Evolutionary conservation across 805 yeast species (phyloP), one percentile per base, ranked within the genome.

Genomic region (Barnettozyma populi): DNA sequence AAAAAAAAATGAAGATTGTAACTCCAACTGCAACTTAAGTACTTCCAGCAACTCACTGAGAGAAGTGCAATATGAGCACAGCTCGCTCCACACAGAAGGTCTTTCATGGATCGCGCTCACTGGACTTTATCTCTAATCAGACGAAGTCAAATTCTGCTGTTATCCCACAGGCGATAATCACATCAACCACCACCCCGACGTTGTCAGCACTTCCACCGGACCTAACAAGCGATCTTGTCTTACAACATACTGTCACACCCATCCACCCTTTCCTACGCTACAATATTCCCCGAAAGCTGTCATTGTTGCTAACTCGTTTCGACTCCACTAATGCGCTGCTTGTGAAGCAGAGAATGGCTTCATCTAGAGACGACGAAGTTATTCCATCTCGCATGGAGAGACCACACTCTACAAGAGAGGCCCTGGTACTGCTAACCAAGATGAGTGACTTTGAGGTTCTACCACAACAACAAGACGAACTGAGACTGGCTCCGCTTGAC

Each of bases 61-160:
- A 29, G 13, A 29, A 9, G 29, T 16, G 16, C 32, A 29, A 29
- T 11, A 35, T 32, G 37, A 35, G 32, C n/a, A 39, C 42, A 8
- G 32, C 34, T 5, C 31, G 42, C 20, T 25, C 49, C 2, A 27
- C 41, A 5, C 51, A 50, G 34, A 48, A 40, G 32, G 53, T 50
- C n/a, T 45, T 42, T 21, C 46, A 34, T 18, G 52, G 53, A 10
- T 42, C 49, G 6, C 39, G 41, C 13, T 48, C 52, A 4, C 41
- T 50, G 9, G 53, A 50, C 35, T 50, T 50, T 24, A 31, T 50
- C 9, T 45, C 37, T 23, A 48, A 50, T 27, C 31, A 38, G 18
- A 21, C 43, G 7, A 50, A 50, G 24, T 29, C 48, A 11, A 18
- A 43, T 2, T 34, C 36, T 7, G 19, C 23, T n/a, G 13, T 13